Percentiles rank a stretch among this genome's conserved stretches.
Conservation (phyloP, 1,139 yeast species). For the Ogataea hybrid region DNA sequence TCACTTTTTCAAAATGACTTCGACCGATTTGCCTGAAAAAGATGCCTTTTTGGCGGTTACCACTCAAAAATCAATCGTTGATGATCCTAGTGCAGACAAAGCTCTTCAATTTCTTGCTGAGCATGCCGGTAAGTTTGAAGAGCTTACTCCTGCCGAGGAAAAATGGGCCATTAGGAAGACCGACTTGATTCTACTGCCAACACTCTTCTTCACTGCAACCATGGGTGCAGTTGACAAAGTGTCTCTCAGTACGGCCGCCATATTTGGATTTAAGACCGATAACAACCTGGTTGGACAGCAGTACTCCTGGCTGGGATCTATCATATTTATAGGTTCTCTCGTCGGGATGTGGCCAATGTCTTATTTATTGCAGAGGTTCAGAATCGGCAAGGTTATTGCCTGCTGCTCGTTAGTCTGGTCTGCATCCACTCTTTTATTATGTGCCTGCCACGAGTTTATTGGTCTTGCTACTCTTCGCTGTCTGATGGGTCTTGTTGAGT, state of each 20-base stretch:
- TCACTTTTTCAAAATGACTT: neutral
- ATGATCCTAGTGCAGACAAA: slow-evolving; percentile 3
- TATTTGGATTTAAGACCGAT: slow-evolving; percentile 41
- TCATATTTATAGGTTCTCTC: slow-evolving; percentile 46
- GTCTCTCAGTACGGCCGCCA: slow-evolving; percentile 41
- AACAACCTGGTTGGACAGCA: slow-evolving; percentile 38
- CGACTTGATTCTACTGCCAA: slow-evolving; percentile 43
- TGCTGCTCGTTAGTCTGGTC: slow-evolving; percentile 30
- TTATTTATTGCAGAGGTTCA: slow-evolving; percentile 31
- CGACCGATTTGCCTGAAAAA: slow-evolving; percentile 3
- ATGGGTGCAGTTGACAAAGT: slow-evolving; percentile 50
- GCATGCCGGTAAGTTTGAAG: slow-evolving; percentile 29
- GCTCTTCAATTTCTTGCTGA: slow-evolving; percentile 17
- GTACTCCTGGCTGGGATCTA: slow-evolving; percentile 48
- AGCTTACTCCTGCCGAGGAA: slow-evolving; percentile 39
- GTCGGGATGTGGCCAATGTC: slow-evolving; percentile 43
- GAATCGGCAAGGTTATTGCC: slow-evolving; percentile 30
- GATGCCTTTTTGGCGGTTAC: neutral
- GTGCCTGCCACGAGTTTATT: slow-evolving; percentile 11
- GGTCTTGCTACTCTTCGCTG: slow-evolving; percentile 28
- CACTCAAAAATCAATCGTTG: neutral
- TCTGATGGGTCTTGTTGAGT: slow-evolving; percentile 42
- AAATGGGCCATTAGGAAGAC: slow-evolving; percentile 38
- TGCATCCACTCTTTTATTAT: slow-evolving; percentile 24
- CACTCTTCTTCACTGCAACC: slow-evolving; percentile 43